phyloP scores from a whole-genome alignment of 768 basidiomycete species.

The Pluteus cervinus region DNA sequence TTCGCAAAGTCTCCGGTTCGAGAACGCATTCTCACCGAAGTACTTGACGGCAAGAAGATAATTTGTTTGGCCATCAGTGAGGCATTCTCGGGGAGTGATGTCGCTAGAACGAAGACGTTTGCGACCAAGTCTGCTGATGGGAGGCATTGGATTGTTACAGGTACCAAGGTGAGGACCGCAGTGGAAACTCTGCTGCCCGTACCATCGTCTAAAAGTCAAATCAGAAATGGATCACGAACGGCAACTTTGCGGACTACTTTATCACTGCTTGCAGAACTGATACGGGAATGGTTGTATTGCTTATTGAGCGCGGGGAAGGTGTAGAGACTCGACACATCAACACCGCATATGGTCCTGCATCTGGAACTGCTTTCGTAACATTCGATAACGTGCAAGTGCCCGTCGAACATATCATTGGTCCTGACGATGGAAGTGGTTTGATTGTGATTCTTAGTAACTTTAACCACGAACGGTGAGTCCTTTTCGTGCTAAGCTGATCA shows the following conservation, averaged over 20 bases:
- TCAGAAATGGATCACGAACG: slow-evolving; percentile 81
- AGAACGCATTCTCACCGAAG: slow-evolving; percentile 52
- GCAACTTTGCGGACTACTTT: slow-evolving; percentile 66
- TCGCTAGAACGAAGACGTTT: slow-evolving; percentile 62
- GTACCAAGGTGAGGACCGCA: slow-evolving; percentile 42
- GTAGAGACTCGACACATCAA: slow-evolving; percentile 80
- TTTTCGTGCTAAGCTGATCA: neutral
- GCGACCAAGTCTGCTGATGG: slow-evolving; percentile 67
- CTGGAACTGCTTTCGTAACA: slow-evolving; percentile 80
- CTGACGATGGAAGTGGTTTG: slow-evolving; percentile 36
- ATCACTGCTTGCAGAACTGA: slow-evolving; percentile 56
- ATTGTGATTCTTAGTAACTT: slow-evolving; percentile 58
- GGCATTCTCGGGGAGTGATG: slow-evolving; percentile 77
- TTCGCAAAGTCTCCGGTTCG: slow-evolving; percentile 65
- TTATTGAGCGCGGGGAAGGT: slow-evolving; percentile 31
- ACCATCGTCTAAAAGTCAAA: neutral
- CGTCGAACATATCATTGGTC: slow-evolving; percentile 71
- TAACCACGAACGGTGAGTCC: slow-evolving; percentile 83
- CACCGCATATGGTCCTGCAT: slow-evolving; percentile 69
- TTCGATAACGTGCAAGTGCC: slow-evolving; percentile 85
- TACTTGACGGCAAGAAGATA: slow-evolving; percentile 57
- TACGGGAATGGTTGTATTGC: slow-evolving; percentile 25
- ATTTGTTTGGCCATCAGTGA: slow-evolving; percentile 81
- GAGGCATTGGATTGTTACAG: slow-evolving; percentile 48
- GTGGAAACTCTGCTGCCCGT: neutral